Base-by-base conservation (phyloP, 192 early-diverging fungal species). In the Coemansia sp. region DNA sequence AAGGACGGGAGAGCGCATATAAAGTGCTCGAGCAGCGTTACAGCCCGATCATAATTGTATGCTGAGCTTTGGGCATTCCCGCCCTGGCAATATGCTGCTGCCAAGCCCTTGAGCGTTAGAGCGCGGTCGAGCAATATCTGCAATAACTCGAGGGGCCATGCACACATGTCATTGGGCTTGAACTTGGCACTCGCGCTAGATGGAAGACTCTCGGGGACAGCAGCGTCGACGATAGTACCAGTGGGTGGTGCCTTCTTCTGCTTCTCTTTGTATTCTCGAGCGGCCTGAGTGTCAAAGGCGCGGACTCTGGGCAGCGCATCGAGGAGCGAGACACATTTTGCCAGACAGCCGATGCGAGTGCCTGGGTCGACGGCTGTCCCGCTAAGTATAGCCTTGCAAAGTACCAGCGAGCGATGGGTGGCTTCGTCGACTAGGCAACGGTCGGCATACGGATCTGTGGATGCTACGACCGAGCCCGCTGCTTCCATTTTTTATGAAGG, bases 41-140 rank as follows among this genome's bases (percentile, higher is more conserved):
- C 62, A 7, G 76, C 56, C 5, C 76, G 71, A 32, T 66, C 67
- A n/a, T 64, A 71, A 20, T 64, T 63, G 15, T 25, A 49, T 0
- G 67, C 41, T 3, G 71, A 36, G 24, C 41, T 70, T 11, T 63
- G 59, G 3, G 43, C 62, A 51, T 66, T 64, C 15, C 76, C 76
- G 20, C 27, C 38, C 24, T 47, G 63, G 6, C 45, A 47, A 42
- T 61, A 68, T 6, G 60, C 67, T 10, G 22, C 31, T 1, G 76
- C 70, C 56, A 70, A 32, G 36, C 65, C 64, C 37, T 54, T 46
- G 47, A 65, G 65, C 8, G 42, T 19, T 7, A 36, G 7, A 3
- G 60, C 61, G n/a, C 68, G 61, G 35, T 64, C 62, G 15, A 61
- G 12, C 27, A 70, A 25, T 20, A 64, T 31, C 49, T 40, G 61